Conservation (phyloP, 2,329 filamentous ascomycete species). For the Fusarium zealandicum region DNA sequence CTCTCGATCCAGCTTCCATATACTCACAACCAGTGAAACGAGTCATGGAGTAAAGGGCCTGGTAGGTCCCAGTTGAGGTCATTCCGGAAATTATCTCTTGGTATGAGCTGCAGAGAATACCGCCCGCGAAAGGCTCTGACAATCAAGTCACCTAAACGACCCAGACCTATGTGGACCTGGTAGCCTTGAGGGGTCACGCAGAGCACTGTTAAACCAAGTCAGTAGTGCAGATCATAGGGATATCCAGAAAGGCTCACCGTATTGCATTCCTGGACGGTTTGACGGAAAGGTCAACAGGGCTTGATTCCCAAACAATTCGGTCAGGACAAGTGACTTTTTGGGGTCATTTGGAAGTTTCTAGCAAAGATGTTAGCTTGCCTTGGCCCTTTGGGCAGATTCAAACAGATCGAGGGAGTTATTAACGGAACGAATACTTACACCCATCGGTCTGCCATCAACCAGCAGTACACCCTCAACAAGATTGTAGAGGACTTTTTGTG, state of each 20-base stretch:
- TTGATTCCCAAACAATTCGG: constrained; percentile 62
- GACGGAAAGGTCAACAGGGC: constrained; percentile 62
- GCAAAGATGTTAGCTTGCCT: not conserved
- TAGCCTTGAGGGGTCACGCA: constrained; percentile 42
- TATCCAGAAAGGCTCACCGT: constrained; percentile 39
- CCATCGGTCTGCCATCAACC: constrained; percentile 45
- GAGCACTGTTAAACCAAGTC: constrained; percentile 7
- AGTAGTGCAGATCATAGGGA: not conserved
- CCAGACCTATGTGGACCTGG: constrained; percentile 59
- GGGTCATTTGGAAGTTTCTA: constrained; percentile 60
- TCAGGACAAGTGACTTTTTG: constrained; percentile 49
- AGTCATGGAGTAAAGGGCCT: constrained; percentile 54
- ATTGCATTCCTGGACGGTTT: constrained; percentile 59
- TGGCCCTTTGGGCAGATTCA: no score
- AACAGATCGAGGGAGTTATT: not conserved
- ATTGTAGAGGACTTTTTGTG: constrained; percentile 46
- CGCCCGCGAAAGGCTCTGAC: constrained; percentile 22
- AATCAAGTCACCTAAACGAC: constrained; percentile 40
- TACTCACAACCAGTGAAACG: constrained; percentile 63
- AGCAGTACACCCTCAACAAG: constrained; percentile 40
- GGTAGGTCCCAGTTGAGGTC: constrained; percentile 55
- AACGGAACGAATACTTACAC: constrained; percentile 24
- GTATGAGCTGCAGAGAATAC: constrained; percentile 36
- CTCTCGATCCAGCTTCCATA: constrained; percentile 31
- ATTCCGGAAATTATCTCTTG: constrained; percentile 23